phyloP scores from a whole-genome alignment of 495 filamentous ascomycete genomes.

The Aspergillus mulundensis region DNA sequence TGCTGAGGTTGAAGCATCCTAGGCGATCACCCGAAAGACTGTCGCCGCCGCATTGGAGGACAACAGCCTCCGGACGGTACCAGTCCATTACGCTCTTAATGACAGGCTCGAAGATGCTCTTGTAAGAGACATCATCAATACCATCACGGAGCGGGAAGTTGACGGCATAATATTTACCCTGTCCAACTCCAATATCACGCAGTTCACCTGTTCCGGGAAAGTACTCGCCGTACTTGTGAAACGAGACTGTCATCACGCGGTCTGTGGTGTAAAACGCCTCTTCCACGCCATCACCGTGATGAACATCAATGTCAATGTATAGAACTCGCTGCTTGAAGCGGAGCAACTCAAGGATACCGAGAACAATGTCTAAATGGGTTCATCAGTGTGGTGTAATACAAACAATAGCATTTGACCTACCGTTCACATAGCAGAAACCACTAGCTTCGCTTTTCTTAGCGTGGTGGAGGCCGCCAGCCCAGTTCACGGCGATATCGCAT shows the following conservation, averaged over 20 bases:
- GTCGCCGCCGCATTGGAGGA: slow-evolving; percentile 95
- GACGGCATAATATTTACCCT: slow-evolving; percentile 89
- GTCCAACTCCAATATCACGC: slow-evolving; percentile 89
- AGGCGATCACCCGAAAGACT: slow-evolving; percentile 90
- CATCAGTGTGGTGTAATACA: slow-evolving; percentile 1
- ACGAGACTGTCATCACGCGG: slow-evolving; percentile 96
- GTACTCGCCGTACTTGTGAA: slow-evolving; percentile 99
- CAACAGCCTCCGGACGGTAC: slow-evolving; percentile 90
- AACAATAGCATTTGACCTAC: slow-evolving; percentile 39
- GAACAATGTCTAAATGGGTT: slow-evolving; percentile 73
- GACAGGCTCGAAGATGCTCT: slow-evolving; percentile 91
- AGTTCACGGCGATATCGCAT: slow-evolving; percentile 96
- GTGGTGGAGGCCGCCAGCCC: slow-evolving; percentile 96
- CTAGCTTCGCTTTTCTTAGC: slow-evolving; percentile 96
- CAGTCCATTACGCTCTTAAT: slow-evolving; percentile 93
- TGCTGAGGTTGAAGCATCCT: slow-evolving; percentile 97
- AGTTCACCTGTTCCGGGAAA: slow-evolving; percentile 97
- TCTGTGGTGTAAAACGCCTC: slow-evolving; percentile 98
- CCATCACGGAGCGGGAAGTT: slow-evolving; percentile 97
- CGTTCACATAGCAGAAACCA: slow-evolving; percentile 98
- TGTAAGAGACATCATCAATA: slow-evolving; percentile 89
- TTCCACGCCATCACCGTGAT: slow-evolving; percentile 97
- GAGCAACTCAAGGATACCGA: slow-evolving; percentile 93
- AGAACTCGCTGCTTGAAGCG: slow-evolving; percentile 90
- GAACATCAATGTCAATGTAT: slow-evolving; percentile 98